Evolutionary conservation across 2,329 filamentous ascomycete genomes (phyloP), one percentile per base, ranked within the genome.

Genomic region (Talaromyces pinophilus): DNA sequence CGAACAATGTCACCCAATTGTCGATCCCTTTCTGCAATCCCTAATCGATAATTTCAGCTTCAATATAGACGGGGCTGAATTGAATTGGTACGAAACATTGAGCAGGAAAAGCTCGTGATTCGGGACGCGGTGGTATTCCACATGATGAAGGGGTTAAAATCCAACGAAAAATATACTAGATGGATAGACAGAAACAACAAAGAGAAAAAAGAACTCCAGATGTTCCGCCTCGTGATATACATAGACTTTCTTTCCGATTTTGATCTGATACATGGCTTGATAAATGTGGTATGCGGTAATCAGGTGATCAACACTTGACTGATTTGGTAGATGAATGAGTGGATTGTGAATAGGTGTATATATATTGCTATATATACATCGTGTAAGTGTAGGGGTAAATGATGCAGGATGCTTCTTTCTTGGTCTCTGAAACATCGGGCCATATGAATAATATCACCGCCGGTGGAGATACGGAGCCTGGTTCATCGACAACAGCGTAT

Each of bases 401-500:
- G 7, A 44, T 42, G 52, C 2, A 25, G 25, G 25, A 25, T 25
- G 25, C 25, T 3, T 25, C 25, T 25, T 25, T 25, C 2, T 25
- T 25, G 25, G 25, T 25, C 25, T 25, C 25, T 4, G 25, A 25
- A 25, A 25, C 25, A 25, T 25, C 25, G 2, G 4, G 4, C 25
- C 4, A 2, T 25, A 25, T 25, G 25, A 25, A 25, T 25, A 25
- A 25, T 25, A 25, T 77, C 66, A 80, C 65, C 78, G 77, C 63
- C 80, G 79, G 63, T 72, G 69, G 67, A 81, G 78, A 57, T 80
- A 79, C 2, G 79, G 80, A 10, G 75, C 73, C 67, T 81, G 79
- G 52, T 75, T 76, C 77, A 81, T 81, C 13, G 77, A 81, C 38
- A 83, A 75, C 62, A 83, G 71, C 25, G 79, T 81, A 69, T 84